phyloP scores from a whole-genome alignment of 441 rosid species.

The Isatis lusitanica region DNA sequence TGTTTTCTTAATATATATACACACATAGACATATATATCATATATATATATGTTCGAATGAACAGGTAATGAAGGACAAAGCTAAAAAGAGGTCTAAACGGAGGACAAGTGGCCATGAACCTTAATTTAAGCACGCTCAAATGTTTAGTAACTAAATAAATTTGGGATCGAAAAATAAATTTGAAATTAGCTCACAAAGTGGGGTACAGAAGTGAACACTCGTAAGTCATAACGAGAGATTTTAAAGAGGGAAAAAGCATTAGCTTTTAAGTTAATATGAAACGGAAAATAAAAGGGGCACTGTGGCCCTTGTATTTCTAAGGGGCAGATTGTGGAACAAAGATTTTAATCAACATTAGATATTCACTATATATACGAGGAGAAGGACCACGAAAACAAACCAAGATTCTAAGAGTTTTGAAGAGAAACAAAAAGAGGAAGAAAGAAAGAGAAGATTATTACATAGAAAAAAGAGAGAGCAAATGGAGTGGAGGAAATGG shows the following conservation, averaged over 20 bases:
- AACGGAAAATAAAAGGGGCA: neutral
- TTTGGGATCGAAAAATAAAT: slow-evolving; percentile 8
- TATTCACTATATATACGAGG: slow-evolving; percentile 31
- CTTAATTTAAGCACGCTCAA: slow-evolving; percentile 12
- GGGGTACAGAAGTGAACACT: slow-evolving; percentile 36
- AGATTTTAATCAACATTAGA: neutral
- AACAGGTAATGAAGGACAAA: neutral
- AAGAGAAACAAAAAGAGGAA: neutral
- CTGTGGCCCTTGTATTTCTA: slow-evolving; percentile 23
- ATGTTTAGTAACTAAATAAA: slow-evolving; percentile 21
- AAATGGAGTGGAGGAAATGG: slow-evolving; percentile 78
- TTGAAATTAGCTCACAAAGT: slow-evolving; percentile 23
- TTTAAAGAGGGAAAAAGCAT: slow-evolving; percentile 7
- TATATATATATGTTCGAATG: neutral
- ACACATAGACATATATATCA: neutral
- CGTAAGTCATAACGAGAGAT: slow-evolving; percentile 22
- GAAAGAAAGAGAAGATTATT: slow-evolving; percentile 10
- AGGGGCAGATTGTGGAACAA: slow-evolving; percentile 26
- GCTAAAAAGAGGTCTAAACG: neutral
- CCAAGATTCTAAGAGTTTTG: slow-evolving; percentile 24
- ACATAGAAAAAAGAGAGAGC: neutral
- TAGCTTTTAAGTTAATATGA: slow-evolving; percentile 10
- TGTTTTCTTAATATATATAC: slow-evolving; percentile 14
- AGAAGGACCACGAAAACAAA: slow-evolving; percentile 11
- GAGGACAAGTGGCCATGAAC: slow-evolving; percentile 6